Evolutionary conservation across 192 early-diverging fungal genomes (phyloP).

Genomic region (Thamnidium elegans): DNA sequence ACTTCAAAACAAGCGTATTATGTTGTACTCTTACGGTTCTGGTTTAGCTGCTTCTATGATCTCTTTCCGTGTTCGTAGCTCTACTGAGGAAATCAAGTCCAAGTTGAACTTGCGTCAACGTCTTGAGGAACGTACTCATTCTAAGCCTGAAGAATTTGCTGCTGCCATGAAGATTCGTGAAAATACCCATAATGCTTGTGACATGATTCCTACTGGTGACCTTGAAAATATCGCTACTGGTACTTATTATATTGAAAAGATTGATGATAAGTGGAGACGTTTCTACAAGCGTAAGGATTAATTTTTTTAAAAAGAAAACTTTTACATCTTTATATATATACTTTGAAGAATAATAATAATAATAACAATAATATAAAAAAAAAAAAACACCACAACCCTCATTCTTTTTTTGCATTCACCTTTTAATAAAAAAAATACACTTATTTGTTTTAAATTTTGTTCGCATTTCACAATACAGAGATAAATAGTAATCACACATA

Average conservation of each 20-base stretch:
- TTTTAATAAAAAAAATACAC: too few species aligned
- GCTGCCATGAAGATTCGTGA: conserved; percentile 84
- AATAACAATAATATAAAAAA: too few species aligned
- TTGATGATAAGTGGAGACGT: conserved; percentile 92
- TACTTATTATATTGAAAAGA: conserved; percentile 84
- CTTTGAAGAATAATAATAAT: too few species aligned
- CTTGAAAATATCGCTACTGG: conserved; percentile 63
- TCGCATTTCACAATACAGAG: too few species aligned
- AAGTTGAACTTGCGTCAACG: conserved; percentile 68
- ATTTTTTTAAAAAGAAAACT: too few species aligned
- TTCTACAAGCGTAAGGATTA: conserved; percentile 67
- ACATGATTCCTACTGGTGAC: conserved; percentile 74
- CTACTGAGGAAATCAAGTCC: conserved; percentile 58
- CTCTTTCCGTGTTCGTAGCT: conserved; percentile 76
- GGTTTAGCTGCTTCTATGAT: conserved; percentile 94
- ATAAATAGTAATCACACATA: too few species aligned
- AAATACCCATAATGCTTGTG: conserved; percentile 76
- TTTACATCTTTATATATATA: too few species aligned
- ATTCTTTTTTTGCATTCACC: too few species aligned
- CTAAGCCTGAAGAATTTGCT: conserved; percentile 76
- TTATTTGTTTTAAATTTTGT: too few species aligned
- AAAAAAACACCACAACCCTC: too few species aligned
- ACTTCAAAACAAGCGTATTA: conserved; percentile 81
- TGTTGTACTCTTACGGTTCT: conserved; percentile 94
- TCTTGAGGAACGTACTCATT: conserved; percentile 69